Base-by-base conservation (phyloP, 2,329 filamentous ascomycete species). In the Penicillium sp. region DNA sequence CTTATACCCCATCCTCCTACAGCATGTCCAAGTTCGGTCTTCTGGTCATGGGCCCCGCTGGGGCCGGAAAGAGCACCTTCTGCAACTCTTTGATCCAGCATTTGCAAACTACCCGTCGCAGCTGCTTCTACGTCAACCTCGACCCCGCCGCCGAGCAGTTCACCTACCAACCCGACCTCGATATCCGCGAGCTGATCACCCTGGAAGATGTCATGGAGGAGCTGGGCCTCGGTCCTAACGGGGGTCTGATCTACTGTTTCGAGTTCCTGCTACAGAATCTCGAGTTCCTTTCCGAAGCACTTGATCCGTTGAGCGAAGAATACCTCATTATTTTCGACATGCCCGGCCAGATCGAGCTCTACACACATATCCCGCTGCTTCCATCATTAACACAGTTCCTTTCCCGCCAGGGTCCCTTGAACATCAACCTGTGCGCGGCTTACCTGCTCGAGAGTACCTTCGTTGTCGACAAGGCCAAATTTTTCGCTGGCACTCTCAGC, bases 281-380 rank as follows among this genome's bases (percentile, higher is more conserved):
- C 53, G 89, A 95, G 71, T 96, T 93, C 71, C 75, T 96, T 40
- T 87, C 86, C 38, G 86, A 94, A 53, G 83, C 86, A 14, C 81
- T 96, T 46, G 89, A 95, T 60, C 80, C 83, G 34, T 76, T 95
- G 46, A 91, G 88, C 8, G 93, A 98, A 61, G 93, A 97, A 62
- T 96, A 95, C 69, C 80, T 98, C 53, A 95, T 97, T 69, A 87
- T 98, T 54, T 89, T 98, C 72, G 93, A 98, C 72, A 96, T 97
- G 87, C 93, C 93, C 0, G 93, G 93, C 47, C 93, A 98, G 74
- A 97, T 98, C 69, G 93, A 98, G 73, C 81, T 98, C 11, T 98
- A 97, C 73, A 97, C 91, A 2, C 93, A 98, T 67, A 87, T 97
- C 27, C 93, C 93, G 31, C 86, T 98, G 56, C 76, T 98, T 26